Evolutionary conservation across 1,139 yeast genomes (phyloP), one percentile per base, ranked within the genome.

Genomic region (Keqinozyma sinolaborantium): DNA sequence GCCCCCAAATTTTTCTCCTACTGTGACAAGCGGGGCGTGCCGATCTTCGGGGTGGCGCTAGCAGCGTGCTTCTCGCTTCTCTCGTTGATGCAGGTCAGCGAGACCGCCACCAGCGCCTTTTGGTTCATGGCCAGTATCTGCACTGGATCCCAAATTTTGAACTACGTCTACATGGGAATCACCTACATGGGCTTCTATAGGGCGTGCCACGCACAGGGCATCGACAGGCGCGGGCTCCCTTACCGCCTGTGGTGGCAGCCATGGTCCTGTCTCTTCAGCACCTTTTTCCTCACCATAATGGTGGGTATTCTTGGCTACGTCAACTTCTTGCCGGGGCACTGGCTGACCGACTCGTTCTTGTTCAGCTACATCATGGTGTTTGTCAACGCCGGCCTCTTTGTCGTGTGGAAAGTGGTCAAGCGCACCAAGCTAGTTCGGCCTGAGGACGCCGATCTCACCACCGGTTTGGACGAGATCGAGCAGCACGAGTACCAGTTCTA

Each of bases 201-300:
- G 31, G 90, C 88, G 2, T 66, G 76, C 43, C 53, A 63, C 25
- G 75, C 68, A 0, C 64, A 46, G 34, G 94, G 94, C 73, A 79
- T 35, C 83, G 68, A 77, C 39, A 83, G 78, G 44, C 70, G 68
- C 28, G 61, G 74, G 12, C 84, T 83, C 49, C 90, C 90, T 0
- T 83, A 78, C 52, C 67, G 73, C 47, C 78, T 90, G 2, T 85
- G 86, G 9, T 69, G 79, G 29, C 95, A 85, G 49, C 95, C 95
- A 0, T 83, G 70, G 46, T 55, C 77, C 16, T 88, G 94, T 0
- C 73, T 74, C 28, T 62, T 77, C 44, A 56, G 63, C 11, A 39
- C 58, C 2, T 41, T 51, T 29, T 53, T 57, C 38, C 42, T 60
- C 31, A 51, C 54, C 50, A 33, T 57, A 16, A 51, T 65, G 49